Evolutionary conservation across 2,329 filamentous ascomycete species (phyloP), one percentile per base, ranked within the genome.

Genomic region (Ceratocystis cacaofunesta): DNA sequence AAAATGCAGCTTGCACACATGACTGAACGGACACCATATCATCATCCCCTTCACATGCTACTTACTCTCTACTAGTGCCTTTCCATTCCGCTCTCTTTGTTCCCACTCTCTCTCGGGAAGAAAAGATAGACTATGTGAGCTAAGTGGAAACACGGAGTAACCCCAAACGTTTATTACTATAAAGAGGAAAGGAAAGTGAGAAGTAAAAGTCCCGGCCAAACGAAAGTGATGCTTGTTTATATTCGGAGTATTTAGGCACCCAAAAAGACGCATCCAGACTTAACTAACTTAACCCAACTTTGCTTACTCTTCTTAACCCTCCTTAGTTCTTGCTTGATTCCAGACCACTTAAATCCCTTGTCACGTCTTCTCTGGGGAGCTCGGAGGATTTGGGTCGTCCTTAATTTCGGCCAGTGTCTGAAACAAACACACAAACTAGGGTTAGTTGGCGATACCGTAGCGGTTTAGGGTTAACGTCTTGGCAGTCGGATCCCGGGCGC

Each of bases 201-300:
- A 17, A 32, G n/a, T 4, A 58, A 58, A 58, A 58, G n/a, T 25
- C n/a, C 55, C 28, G 55, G 30, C 55, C 25, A 58, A 58, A 58
- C 55, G 28, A 58, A 32, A n/a, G 30, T 19, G 55, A 25, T 58
- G 55, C 28, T 58, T 58, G 55, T 58, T 58, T 58, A 17, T 28
- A 4, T 17, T 36, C 30, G 28, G 28, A 36, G 19, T n/a, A 32
- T 8, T 36, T 8, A 58, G 5, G 5, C 55, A n/a, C 25, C 22
- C 10, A 58, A 58, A 58, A 58, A 58, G 28, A 58, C 55, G 55
- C 55, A 58, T 15, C 36, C 36, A 41, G 36, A n/a, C 55, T 58
- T 12, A 30, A 22, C 4, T 3, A 41, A 41, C 36, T 41, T 41
- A 12, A 41, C 10, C 36, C 6, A 5, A 1, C 28, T 32, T 7